Evolutionary conservation across 345 rosid genomes (phyloP), one percentile per base, ranked within the genome.

Genomic region (Nephelium lappaceum): DNA sequence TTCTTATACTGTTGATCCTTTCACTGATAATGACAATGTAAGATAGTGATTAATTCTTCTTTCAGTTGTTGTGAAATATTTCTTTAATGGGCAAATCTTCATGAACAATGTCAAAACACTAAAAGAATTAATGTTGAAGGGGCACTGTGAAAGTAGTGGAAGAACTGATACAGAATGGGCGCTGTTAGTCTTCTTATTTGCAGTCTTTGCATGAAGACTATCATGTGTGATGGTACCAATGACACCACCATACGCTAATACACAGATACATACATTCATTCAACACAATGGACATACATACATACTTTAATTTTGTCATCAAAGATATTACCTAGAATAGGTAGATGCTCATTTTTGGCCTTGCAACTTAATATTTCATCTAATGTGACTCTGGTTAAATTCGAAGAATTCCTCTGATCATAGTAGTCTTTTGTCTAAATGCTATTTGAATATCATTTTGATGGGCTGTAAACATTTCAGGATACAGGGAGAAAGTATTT

Each of bases 401-500:
- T 11, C 57, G 14, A 49, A 65, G 38, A 39, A 24, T 51, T 24
- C 67, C 67, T 24, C 60, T 49, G n/a, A 45, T 51, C 12, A 8
- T 75, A 7, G 14, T 31, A 74, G 69, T 19, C 71, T 47, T 67
- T 72, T 39, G 3, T 43, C 60, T 66, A 62, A 72, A 14, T 76
- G 67, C 16, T 67, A 31, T 18, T 14, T 0, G 31, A 9, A 41
- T 25, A 45, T 53, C 60, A 41, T 57, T 65, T 71, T 64, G 60
- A 73, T 65, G 5, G 41, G 55, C 61, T 62, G 67, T n/a, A 38
- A 81, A 67, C 25, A 67, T 80, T 74, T 73, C 95, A 92, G 98
- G 99, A 71, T 90, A 86, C 83, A 88, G 96, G 84, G 98, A 93
- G 90, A 95, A 92, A 80, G 90, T 85, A 70, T 89, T 93, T 86